A percentile compares a stretch with the other conserved stretches of the same genome.
Evolutionary conservation across 345 rosid species (phyloP).

Genomic region (Psidium guajava): DNA sequence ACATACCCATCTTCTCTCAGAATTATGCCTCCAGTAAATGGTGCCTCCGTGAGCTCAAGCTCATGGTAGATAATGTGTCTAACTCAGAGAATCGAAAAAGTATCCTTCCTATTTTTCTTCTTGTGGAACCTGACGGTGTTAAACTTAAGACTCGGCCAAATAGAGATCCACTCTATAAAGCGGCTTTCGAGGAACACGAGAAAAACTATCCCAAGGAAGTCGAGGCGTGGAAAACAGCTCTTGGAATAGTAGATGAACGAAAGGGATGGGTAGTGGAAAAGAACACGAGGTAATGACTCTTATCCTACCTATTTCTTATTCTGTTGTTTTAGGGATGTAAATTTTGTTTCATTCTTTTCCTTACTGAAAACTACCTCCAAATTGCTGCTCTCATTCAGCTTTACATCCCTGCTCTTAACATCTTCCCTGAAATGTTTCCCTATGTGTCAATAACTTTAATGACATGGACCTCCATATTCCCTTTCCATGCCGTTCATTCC

Average conservation of each 20-base stretch:
- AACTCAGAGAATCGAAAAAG: fast-evolving
- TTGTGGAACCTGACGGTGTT: fast-evolving
- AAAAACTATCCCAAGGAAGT: fast-evolving
- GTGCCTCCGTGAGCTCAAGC: fast-evolving
- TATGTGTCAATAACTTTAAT: not conserved
- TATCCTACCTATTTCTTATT: not conserved
- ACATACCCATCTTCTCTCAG: not conserved
- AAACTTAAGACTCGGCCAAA: not conserved
- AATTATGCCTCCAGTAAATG: not conserved
- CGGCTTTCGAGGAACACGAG: not conserved
- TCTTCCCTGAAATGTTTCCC: not conserved
- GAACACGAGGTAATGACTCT: not conserved
- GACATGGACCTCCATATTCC: not conserved
- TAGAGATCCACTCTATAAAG: not conserved
- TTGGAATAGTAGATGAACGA: fast-evolving
- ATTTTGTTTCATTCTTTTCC: not conserved
- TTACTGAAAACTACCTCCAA: not conserved
- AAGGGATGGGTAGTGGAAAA: not conserved
- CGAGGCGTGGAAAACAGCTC: not conserved
- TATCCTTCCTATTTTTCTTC: not conserved
- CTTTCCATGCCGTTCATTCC: not conserved
- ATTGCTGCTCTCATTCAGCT: not conserved
- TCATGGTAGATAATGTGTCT: fast-evolving
- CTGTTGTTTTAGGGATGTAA: not conserved
- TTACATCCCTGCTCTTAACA: too few relatives aligned